phyloP scores from a whole-genome alignment of 495 filamentous ascomycete genomes.

The Aspergillus saccharolyticus region DNA sequence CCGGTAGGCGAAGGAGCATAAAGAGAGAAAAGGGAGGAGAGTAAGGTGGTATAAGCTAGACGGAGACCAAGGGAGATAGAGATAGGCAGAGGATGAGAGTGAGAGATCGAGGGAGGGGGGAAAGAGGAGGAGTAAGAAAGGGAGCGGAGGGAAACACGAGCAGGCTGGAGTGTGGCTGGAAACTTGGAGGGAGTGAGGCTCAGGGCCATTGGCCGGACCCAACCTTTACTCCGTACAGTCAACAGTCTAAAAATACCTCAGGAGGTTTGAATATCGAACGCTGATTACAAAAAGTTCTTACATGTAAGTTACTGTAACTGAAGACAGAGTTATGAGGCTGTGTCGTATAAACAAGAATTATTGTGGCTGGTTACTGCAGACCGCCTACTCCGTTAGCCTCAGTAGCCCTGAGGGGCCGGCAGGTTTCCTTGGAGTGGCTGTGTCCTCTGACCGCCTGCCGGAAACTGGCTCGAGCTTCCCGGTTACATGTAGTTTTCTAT shows the following conservation, averaged over 20 bases:
- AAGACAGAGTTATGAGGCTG: constrained; percentile 30
- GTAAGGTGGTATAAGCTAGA: background rate
- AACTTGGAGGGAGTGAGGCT: background rate
- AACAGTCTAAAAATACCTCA: background rate
- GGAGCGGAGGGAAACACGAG: constrained; percentile 11
- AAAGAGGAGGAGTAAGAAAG: background rate
- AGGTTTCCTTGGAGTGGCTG: constrained; percentile 14
- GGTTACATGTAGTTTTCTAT: too few relatives aligned
- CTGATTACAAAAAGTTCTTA: background rate
- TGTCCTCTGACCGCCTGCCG: constrained; percentile 11
- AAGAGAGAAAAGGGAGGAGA: background rate
- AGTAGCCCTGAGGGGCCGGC: too few relatives aligned
- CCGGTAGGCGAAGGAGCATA: background rate
- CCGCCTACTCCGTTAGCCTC: too few relatives aligned
- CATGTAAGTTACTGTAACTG: background rate
- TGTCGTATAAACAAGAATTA: constrained; percentile 21
- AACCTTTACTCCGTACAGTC: too few relatives aligned
- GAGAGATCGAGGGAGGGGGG: constrained; percentile 1
- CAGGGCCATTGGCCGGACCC: background rate
- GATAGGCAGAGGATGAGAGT: constrained; percentile 8
- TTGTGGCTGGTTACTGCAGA: constrained; percentile 33
- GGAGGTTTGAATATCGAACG: too few relatives aligned
- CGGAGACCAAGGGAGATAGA: background rate
- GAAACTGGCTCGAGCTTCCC: background rate
- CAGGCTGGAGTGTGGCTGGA: constrained; percentile 4